Percentiles rank a stretch among this genome's conserved stretches.
Evolutionary conservation across 75 land plant genomes (phyloP).

Genomic region (Sequoia sempervirens): DNA sequence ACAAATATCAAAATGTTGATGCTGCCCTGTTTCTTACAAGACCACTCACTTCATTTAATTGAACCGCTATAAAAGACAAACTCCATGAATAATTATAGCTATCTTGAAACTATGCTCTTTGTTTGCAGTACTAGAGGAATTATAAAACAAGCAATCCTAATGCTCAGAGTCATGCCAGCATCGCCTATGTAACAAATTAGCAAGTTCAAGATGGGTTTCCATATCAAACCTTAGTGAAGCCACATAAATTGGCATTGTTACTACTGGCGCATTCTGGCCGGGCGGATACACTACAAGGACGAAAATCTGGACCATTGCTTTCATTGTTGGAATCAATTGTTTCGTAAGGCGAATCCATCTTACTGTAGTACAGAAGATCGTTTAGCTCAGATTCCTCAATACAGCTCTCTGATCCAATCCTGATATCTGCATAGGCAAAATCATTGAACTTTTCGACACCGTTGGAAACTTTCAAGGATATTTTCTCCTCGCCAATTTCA

Average conservation of each 20-base stretch:
- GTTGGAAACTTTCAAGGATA: neutral
- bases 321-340: neutral
- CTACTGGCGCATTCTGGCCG: neutral
- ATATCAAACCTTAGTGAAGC: neutral
- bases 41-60: neutral
- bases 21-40: neutral
- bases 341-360: slow-evolving; percentile 7
- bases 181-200: neutral
- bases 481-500: neutral
- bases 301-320: neutral
- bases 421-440: neutral
- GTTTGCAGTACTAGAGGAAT: neutral
- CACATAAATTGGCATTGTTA: neutral
- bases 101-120: neutral
- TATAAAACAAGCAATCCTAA: neutral
- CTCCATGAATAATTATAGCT: neutral
- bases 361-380: neutral
- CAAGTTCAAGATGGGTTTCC: neutral
- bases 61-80: neutral
- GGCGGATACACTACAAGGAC: neutral
- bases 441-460: neutral
- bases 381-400: neutral
- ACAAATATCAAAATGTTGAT: neutral
- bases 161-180: neutral
- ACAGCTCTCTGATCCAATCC: neutral